Conservation (phyloP, 768 basidiomycete genomes). For the Boletus vermiculosoides region DNA sequence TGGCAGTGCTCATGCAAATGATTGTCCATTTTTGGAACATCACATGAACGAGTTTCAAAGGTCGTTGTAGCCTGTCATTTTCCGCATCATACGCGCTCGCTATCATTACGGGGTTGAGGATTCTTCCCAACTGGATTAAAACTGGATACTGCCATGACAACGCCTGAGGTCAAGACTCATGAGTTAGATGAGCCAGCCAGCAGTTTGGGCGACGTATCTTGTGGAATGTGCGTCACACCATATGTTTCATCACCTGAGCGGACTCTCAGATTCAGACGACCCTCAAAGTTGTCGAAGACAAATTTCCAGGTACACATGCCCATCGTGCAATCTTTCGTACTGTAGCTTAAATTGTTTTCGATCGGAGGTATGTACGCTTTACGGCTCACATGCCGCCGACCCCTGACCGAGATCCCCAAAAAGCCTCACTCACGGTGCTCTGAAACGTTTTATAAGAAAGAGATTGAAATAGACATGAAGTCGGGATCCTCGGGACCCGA, state of each 20-base stretch:
- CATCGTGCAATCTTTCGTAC: slow-evolving; percentile 76
- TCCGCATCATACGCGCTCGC: not conserved
- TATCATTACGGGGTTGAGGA: not conserved
- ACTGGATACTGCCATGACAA: slow-evolving; percentile 11
- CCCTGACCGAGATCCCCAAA: not conserved
- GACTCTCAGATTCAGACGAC: slow-evolving; percentile 1
- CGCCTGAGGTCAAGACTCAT: slow-evolving; percentile 15
- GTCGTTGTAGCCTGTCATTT: not conserved
- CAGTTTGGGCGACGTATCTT: slow-evolving; percentile 26
- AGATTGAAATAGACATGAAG: slow-evolving; percentile 64
- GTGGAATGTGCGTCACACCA: slow-evolving; percentile 43
- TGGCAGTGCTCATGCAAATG: too few species aligned
- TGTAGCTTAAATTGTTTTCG: slow-evolving; percentile 81
- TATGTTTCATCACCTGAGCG: not conserved
- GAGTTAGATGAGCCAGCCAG: slow-evolving; percentile 9
- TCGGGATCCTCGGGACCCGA: slow-evolving; percentile 51
- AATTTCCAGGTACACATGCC: slow-evolving; percentile 78
- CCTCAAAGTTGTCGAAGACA: slow-evolving; percentile 66
- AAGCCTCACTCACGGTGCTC: slow-evolving; percentile 72
- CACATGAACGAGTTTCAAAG: not conserved
- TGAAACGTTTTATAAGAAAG: slow-evolving; percentile 77
- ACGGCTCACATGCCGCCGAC: not conserved
- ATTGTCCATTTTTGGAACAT: not conserved
- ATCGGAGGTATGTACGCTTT: slow-evolving; percentile 59
- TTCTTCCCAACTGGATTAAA: not conserved